Conservation (phyloP, 2,329 filamentous ascomycete genomes). For the Pseudocercospora pini-densiflorae region DNA sequence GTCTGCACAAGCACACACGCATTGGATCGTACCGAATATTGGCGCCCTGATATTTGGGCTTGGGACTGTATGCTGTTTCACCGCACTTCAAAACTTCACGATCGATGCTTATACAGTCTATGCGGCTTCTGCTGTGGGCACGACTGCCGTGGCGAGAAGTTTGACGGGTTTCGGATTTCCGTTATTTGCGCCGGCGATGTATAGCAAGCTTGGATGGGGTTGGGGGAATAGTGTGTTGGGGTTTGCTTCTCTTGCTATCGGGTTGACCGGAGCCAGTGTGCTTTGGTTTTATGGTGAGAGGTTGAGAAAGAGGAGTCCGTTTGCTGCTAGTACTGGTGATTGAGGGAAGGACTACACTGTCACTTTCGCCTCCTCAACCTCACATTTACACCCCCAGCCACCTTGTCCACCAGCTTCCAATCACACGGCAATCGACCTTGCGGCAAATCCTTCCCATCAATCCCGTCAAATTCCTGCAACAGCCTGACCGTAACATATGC, state of each 20-base stretch:
- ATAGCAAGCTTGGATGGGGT: constrained; percentile 47
- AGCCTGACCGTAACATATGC: too few relatives aligned
- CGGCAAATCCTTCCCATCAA: too few relatives aligned
- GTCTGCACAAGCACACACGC: constrained; percentile 52
- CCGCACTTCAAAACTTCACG: constrained; percentile 63
- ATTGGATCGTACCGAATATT: constrained; percentile 65
- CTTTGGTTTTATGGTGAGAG: constrained; percentile 44
- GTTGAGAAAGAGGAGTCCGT: constrained; percentile 35
- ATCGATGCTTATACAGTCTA: constrained; percentile 57
- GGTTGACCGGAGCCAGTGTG: constrained; percentile 51
- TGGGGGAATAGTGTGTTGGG: constrained; percentile 60
- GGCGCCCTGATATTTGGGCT: constrained; percentile 58
- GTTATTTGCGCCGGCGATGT: constrained; percentile 60
- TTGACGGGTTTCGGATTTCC: constrained; percentile 63
- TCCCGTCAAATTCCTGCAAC: too few relatives aligned
- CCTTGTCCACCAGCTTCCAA: too few relatives aligned
- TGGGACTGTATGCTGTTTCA: constrained; percentile 58
- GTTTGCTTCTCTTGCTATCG: constrained; percentile 57
- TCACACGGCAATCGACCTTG: too few relatives aligned
- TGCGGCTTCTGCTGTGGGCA: constrained; percentile 55
- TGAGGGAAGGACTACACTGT: neutral
- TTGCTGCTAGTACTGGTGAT: constrained; percentile 27
- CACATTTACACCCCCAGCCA: too few relatives aligned
- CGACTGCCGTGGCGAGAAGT: constrained; percentile 58
- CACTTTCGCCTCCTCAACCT: too few relatives aligned